Evolutionary conservation across 2,329 filamentous ascomycete species (phyloP).

Genomic region (Aspergillus sp.): DNA sequence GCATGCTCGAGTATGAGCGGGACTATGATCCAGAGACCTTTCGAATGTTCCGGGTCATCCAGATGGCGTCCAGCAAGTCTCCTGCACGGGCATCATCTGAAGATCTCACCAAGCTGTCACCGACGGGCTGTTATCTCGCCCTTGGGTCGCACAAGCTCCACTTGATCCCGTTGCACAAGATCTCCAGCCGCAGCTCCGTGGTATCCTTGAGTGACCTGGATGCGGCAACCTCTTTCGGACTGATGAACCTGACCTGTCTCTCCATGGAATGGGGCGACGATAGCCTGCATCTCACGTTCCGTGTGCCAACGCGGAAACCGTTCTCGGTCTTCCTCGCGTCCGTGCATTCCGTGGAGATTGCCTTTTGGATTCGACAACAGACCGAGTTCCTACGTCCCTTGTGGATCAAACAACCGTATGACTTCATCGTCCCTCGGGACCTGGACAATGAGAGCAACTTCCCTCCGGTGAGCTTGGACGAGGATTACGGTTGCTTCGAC

Average conservation of each 20-base stretch:
- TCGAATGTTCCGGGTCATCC: constrained; percentile 68
- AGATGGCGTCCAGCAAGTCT: constrained; percentile 60
- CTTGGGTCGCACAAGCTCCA: constrained; percentile 71
- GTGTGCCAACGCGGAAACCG: constrained; percentile 57
- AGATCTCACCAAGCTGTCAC: constrained; percentile 65
- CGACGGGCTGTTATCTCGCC: constrained; percentile 67
- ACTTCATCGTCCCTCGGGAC: constrained; percentile 60
- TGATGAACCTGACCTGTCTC: constrained; percentile 63
- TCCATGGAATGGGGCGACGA: constrained; percentile 65
- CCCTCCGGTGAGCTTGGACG: constrained; percentile 51
- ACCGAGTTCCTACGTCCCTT: constrained; percentile 66
- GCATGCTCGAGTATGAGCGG: constrained; percentile 63
- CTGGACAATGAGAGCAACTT: constrained; percentile 54
- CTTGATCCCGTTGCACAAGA: constrained; percentile 65
- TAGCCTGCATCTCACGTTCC: constrained; percentile 66
- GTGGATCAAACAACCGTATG: constrained; percentile 65
- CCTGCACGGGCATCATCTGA: constrained; percentile 62
- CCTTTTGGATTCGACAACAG: constrained; percentile 60
- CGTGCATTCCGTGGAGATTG: constrained; percentile 64
- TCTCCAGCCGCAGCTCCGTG: constrained; percentile 55
- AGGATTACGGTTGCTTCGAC: constrained; percentile 66
- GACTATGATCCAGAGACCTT: constrained; percentile 70
- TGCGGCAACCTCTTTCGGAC: constrained; percentile 59
- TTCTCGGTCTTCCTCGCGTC: constrained; percentile 64
- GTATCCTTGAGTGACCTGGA: constrained; percentile 55